Evolutionary conservation across 257 asterid genomes (phyloP).

Genomic region (Lithospermum erythrorhizon): DNA sequence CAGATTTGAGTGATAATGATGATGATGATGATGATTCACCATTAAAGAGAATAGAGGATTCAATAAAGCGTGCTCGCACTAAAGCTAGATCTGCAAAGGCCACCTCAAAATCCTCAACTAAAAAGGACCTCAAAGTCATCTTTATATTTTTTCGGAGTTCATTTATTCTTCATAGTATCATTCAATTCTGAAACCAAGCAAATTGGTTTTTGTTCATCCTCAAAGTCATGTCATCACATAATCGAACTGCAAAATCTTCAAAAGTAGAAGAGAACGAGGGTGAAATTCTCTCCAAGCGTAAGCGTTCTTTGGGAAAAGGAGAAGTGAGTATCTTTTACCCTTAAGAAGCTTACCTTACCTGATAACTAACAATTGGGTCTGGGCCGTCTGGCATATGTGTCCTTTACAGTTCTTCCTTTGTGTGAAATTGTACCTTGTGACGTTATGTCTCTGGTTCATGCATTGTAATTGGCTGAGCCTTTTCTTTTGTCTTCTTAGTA

Average conservation of each 20-base stretch:
- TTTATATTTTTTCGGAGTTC: constrained; percentile 6
- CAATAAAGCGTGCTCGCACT: constrained; percentile 41
- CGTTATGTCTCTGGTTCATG: neutral
- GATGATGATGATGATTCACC: constrained; percentile 27
- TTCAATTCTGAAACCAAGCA: constrained; percentile 1
- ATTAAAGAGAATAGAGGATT: constrained; percentile 26
- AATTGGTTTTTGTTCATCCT: constrained; percentile 9
- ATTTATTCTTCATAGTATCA: constrained; percentile 8
- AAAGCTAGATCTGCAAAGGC: constrained; percentile 38
- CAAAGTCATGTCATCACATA: constrained; percentile 35
- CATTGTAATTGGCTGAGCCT: neutral
- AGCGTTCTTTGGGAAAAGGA: constrained; percentile 37
- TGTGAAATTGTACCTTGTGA: too few species aligned
- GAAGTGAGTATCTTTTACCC: constrained; percentile 28
- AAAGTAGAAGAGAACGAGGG: constrained; percentile 36
- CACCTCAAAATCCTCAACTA: constrained; percentile 27
- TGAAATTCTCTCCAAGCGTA: constrained; percentile 60
- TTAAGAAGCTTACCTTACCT: neutral
- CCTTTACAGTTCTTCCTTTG: neutral
- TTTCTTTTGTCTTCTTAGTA: neutral
- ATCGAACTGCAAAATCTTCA: constrained; percentile 39
- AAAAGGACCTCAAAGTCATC: constrained; percentile 40
- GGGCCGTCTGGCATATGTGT: too few species aligned
- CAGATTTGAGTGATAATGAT: constrained; percentile 11
- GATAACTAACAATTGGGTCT: neutral